Evolutionary conservation across 2,329 filamentous ascomycete genomes (phyloP).

Genomic region (Cytospora piceicola): DNA sequence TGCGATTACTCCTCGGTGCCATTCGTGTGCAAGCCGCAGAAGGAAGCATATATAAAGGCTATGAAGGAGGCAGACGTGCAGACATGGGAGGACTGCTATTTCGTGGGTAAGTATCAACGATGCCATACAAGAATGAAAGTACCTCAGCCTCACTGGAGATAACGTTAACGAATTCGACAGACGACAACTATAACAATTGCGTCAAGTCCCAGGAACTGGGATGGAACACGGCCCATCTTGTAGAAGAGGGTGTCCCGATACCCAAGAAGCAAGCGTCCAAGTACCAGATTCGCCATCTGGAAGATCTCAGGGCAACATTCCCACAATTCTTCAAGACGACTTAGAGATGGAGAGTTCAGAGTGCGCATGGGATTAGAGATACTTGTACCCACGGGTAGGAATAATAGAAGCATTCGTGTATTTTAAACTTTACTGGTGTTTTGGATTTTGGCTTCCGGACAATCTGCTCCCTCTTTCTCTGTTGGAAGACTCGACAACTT

Average conservation of each 20-base stretch:
- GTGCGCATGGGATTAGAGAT: slow-evolving; percentile 6
- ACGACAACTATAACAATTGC: slow-evolving; percentile 87
- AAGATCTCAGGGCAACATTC: slow-evolving; percentile 76
- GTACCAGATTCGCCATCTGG: slow-evolving; percentile 74
- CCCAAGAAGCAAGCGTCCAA: slow-evolving; percentile 70
- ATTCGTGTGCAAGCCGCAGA: slow-evolving; percentile 85
- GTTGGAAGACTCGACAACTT: background rate
- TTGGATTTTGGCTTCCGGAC: background rate
- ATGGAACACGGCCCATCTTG: slow-evolving; percentile 84
- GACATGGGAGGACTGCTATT: slow-evolving; percentile 76
- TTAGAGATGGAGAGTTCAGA: slow-evolving; percentile 1
- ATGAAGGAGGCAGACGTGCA: slow-evolving; percentile 81
- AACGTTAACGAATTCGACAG: slow-evolving; percentile 48
- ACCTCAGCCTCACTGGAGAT: background rate
- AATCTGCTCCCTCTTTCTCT: background rate
- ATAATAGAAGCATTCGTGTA: background rate
- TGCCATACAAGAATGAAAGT: too few species aligned
- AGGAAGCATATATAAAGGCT: slow-evolving; percentile 83
- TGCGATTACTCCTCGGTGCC: slow-evolving; percentile 81
- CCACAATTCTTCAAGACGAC: slow-evolving; percentile 79
- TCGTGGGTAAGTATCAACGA: slow-evolving; percentile 71
- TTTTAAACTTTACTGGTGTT: too few species aligned
- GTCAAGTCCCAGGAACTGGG: slow-evolving; percentile 75
- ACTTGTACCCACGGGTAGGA: slow-evolving; percentile 3
- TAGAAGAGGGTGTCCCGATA: slow-evolving; percentile 72